A percentile compares a stretch with the other conserved stretches of the same genome.
Conservation (phyloP, 441 rosid genomes). For the Metrosideros polymorpha region DNA sequence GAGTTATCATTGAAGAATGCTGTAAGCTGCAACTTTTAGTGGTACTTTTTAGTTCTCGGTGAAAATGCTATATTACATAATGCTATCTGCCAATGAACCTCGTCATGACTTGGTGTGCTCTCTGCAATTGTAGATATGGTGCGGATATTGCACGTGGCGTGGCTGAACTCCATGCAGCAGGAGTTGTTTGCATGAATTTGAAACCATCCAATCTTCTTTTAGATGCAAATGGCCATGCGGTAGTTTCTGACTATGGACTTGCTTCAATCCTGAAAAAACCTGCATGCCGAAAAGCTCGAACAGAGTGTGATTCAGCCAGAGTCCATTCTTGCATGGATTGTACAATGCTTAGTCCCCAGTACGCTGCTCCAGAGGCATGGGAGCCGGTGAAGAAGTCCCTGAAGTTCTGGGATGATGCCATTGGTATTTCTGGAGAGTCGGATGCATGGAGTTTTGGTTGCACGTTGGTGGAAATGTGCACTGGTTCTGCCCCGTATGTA, state of each 20-base stretch:
- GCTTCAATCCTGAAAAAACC: slow-evolving; percentile 90
- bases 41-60: neutral
- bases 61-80: neutral
- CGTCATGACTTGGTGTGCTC: slow-evolving; percentile 11
- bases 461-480: slow-evolving; percentile 99
- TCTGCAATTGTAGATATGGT: slow-evolving; percentile 66
- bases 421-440: slow-evolving; percentile 84
- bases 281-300: slow-evolving; percentile 58
- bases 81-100: slow-evolving; percentile 1
- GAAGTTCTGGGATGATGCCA: slow-evolving; percentile 94
- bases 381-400: slow-evolving; percentile 89
- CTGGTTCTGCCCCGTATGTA: slow-evolving; percentile 96
- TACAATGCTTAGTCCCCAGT: slow-evolving; percentile 82
- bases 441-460: slow-evolving; percentile 99
- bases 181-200: slow-evolving; percentile 92
- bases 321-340: slow-evolving; percentile 85
- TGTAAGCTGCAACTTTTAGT: neutral
- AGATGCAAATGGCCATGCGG: slow-evolving; percentile 74
- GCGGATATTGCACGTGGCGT: slow-evolving; percentile 97
- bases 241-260: slow-evolving; percentile 95
- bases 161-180: slow-evolving; percentile 98
- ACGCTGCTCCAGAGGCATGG: slow-evolving; percentile 99
- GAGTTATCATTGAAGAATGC: neutral
- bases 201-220: slow-evolving; percentile 95
- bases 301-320: slow-evolving; percentile 63